Evolutionary conservation across 352 stramenopile species (phyloP).

Genomic region (Blastocystis sp.): DNA sequence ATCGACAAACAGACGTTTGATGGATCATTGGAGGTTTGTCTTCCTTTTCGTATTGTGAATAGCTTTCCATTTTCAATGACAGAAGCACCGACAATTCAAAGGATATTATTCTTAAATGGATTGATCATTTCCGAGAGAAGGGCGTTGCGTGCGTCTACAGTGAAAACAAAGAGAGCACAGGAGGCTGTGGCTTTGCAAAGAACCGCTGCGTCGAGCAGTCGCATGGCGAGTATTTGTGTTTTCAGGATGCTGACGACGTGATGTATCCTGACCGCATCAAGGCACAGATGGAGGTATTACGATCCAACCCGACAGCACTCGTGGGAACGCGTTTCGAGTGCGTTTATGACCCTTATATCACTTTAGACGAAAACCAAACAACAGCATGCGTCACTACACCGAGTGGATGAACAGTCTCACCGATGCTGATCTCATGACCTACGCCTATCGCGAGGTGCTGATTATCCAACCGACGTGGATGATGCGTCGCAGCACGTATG

Average conservation of each 20-base stretch:
- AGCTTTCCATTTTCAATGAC: conserved; percentile 57
- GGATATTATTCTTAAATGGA: conserved; percentile 54
- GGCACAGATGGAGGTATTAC: conserved; percentile 52
- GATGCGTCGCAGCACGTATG: conserved; percentile 43
- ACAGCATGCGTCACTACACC: conserved; percentile 58
- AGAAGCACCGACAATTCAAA: conserved; percentile 56
- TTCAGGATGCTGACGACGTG: conserved; percentile 60
- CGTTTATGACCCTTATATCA: not conserved
- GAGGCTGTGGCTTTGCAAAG: conserved; percentile 56
- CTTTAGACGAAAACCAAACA: conserved; percentile 54
- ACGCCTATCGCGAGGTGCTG: conserved; percentile 59
- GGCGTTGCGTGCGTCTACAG: conserved; percentile 17
- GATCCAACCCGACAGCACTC: conserved; percentile 39
- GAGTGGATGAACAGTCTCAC: conserved; percentile 58
- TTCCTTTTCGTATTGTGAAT: not conserved
- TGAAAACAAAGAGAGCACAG: not conserved
- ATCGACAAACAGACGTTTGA: conserved; percentile 56
- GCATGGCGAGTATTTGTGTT: conserved; percentile 50
- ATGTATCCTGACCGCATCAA: conserved; percentile 58
- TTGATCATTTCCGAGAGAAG: not conserved
- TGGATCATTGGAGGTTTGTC: conserved; percentile 28
- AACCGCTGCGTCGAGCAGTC: conserved; percentile 56
- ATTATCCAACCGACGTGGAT: conserved; percentile 61
- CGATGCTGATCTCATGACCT: conserved; percentile 47
- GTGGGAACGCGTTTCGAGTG: conserved; percentile 58